Percentiles rank a stretch among this genome's conserved stretches.
Conservation (phyloP, 352 stramenopile genomes). For the Phytopythium vexans region DNA sequence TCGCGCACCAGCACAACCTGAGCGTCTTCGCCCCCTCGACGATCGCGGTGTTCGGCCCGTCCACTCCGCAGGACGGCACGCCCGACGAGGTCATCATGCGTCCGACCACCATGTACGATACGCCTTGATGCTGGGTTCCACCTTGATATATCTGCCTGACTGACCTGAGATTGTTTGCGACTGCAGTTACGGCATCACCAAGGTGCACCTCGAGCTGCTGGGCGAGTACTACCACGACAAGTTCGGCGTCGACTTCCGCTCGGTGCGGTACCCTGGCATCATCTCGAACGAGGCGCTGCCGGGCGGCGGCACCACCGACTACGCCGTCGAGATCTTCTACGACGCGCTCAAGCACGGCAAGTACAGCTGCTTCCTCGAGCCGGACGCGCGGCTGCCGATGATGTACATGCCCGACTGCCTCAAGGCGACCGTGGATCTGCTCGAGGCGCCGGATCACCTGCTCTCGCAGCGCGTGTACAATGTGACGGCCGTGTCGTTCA, state of each 20-base stretch:
- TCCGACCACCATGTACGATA: slow-evolving; percentile 86
- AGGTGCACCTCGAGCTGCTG: slow-evolving; percentile 88
- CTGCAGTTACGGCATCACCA: slow-evolving; percentile 84
- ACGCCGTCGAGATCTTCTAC: slow-evolving; percentile 94
- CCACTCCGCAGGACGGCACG: slow-evolving; percentile 80
- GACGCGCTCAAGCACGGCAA: slow-evolving; percentile 83
- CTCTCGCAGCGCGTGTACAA: slow-evolving; percentile 91
- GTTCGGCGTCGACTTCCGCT: slow-evolving; percentile 91
- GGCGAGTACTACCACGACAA: slow-evolving; percentile 92
- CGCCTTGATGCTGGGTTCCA: slow-evolving; percentile 1
- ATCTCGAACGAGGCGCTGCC: slow-evolving; percentile 87
- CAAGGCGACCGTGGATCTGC: slow-evolving; percentile 78
- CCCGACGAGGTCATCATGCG: slow-evolving; percentile 90
- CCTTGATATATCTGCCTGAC: background rate
- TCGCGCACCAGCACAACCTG: slow-evolving; percentile 85
- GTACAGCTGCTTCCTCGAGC: slow-evolving; percentile 88
- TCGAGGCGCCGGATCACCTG: slow-evolving; percentile 62
- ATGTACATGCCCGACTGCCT: slow-evolving; percentile 95
- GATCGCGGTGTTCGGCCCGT: slow-evolving; percentile 88
- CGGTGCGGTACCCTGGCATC: slow-evolving; percentile 88
- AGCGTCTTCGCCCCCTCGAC: slow-evolving; percentile 89
- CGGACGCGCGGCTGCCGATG: slow-evolving; percentile 86
- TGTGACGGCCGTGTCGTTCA: slow-evolving; percentile 90
- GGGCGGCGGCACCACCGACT: slow-evolving; percentile 86
- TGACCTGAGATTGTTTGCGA: background rate